phyloP scores from a whole-genome alignment of 2,329 filamentous ascomycete species.

The Emergomyces pasteurianus region DNA sequence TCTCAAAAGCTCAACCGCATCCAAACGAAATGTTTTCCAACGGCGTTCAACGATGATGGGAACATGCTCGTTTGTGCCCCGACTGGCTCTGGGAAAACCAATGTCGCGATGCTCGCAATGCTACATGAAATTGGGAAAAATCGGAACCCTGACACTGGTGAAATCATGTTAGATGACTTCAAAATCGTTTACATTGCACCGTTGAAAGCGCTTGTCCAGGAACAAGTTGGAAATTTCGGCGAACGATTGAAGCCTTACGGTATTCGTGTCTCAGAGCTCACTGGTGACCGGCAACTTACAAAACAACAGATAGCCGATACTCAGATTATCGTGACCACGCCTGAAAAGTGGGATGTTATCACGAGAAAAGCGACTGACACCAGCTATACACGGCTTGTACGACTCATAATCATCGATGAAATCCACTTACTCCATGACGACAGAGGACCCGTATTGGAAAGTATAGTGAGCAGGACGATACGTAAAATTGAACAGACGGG shows the following conservation, averaged over 20 bases:
- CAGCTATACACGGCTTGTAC: conserved; percentile 94
- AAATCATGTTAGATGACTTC: conserved; percentile 90
- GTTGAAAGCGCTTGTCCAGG: conserved; percentile 87
- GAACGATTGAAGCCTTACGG: conserved; percentile 82
- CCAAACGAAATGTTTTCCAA: conserved; percentile 83
- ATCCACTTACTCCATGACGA: conserved; percentile 97
- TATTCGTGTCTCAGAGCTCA: conserved; percentile 87
- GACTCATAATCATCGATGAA: conserved; percentile 92
- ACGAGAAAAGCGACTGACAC: conserved; percentile 94
- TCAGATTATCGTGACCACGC: conserved; percentile 94
- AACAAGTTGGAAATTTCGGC: conserved; percentile 96
- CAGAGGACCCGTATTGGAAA: conserved; percentile 89
- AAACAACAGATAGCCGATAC: conserved; percentile 98
- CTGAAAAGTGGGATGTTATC: conserved; percentile 98
- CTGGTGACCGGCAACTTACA: conserved; percentile 92
- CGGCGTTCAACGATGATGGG: conserved; percentile 84
- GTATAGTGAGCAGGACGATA: conserved; percentile 89
- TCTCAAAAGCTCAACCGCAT: conserved; percentile 87
- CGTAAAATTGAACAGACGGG: conserved; percentile 88
- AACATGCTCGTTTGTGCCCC: conserved; percentile 98
- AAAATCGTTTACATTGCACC: conserved; percentile 98
- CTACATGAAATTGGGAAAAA: conserved; percentile 95
- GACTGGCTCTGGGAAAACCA: conserved; percentile 95
- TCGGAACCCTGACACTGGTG: conserved; percentile 74
- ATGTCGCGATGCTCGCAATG: conserved; percentile 95